These are phyloP conservation scores for Saturnispora hagleri DNA, from an alignment of 805 yeast genomes.

Conservation along the genomic window DNA sequence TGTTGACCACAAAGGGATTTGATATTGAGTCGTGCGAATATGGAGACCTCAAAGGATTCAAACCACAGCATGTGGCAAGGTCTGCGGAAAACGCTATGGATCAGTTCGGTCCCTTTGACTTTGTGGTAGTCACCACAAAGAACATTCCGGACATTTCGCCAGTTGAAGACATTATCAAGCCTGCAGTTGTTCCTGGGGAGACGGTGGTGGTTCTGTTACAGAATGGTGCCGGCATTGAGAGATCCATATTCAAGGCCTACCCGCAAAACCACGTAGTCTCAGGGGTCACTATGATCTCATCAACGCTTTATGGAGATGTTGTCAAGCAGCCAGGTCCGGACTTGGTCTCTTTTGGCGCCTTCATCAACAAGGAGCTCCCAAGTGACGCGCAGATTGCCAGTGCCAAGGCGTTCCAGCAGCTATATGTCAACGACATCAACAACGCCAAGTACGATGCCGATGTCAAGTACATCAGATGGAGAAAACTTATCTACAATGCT, in stretches of 20 bases:
- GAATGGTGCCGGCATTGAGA: constrained; percentile 34
- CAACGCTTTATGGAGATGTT: constrained; percentile 24
- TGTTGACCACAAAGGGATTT: constrained; percentile 44
- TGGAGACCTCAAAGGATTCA: constrained; percentile 46
- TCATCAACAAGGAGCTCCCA: constrained; percentile 26
- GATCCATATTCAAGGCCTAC: constrained; percentile 24
- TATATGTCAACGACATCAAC: constrained; percentile 28
- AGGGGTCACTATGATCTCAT: constrained; percentile 33
- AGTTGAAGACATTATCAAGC: constrained; percentile 29
- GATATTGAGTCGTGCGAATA: constrained; percentile 53
- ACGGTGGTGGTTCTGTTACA: constrained; percentile 31
- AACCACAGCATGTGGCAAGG: constrained; percentile 37
- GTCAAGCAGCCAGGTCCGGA: constrained; percentile 31
- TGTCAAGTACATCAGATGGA: constrained; percentile 36
- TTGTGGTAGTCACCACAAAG: constrained; percentile 51
- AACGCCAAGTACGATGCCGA: constrained; percentile 26
- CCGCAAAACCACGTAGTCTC: constrained; percentile 30
- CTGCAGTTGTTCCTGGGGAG: constrained; percentile 20
- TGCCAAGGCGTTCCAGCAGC: constrained; percentile 26
- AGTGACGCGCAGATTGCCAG: constrained; percentile 21
- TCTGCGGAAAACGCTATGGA: constrained; percentile 38
- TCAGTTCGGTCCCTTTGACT: constrained; percentile 38
- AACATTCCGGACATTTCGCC: constrained; percentile 54
- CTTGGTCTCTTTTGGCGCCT: constrained; percentile 28
- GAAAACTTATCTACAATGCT: constrained; percentile 40